Base-by-base conservation (phyloP, 2,329 filamentous ascomycete genomes). In the Kalaharituber pfeilii region DNA sequence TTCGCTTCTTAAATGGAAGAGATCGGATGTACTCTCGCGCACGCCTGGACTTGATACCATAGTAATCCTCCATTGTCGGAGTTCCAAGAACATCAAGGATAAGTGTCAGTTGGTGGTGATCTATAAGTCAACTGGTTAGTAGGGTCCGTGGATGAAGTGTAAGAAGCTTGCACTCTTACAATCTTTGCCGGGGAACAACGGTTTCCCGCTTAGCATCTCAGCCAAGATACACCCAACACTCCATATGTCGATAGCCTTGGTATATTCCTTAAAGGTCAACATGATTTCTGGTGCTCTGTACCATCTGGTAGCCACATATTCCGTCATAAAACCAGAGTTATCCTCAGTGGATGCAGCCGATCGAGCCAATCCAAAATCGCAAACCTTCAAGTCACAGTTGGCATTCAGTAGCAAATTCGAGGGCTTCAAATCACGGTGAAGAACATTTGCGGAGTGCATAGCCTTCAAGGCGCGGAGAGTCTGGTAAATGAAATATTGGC, bases 401-500 rank as follows among this genome's bases (percentile, higher is more conserved):
- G 91, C 91, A 68, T 98, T 98, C 59, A 98, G 77, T 25, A 98
- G 81, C 57, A 98, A 73, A 68, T 98, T 98, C 57, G 89, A 96
- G 1, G 91, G 91, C 73, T 98, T 98, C 63, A 98, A 75, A 71
- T 98, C 91, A 68, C 91, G 83, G 69, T 98, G 91, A 9, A 98
- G 80, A 49, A 98, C 91, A 66, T 98, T 96, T 60, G 91, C 91
- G 13, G 91, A 96, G 73, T 98, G 91, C 89, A 98, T 96, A 36
- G 91, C 91, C 75, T 98, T 98, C 65, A 98, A 76, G 9, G 89
- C 91, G 65, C 91, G 87, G 56, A 98, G 79, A 1, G 91, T 98
- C 73, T 98, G 91, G 75, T 98, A 98, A 71, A 98, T 98, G 73
- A 98, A 98, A 74, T 98, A 98, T 71, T 98, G 91, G 78, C 91